Base-by-base conservation (phyloP, 2,329 filamentous ascomycete genomes). In the Scolecobasidium constrictum region DNA sequence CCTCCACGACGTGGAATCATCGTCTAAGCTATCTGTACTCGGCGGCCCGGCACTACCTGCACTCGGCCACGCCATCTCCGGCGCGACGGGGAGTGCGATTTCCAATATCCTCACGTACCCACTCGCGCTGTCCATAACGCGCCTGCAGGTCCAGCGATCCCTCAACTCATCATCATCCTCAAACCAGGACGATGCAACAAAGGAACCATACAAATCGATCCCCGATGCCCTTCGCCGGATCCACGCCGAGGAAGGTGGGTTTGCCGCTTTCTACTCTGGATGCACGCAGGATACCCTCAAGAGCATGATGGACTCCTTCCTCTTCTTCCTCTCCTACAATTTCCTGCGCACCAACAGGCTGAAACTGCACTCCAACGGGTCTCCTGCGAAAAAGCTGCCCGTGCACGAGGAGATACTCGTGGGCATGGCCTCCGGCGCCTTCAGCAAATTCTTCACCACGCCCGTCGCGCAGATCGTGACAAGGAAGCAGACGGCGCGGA, bases 251-350 rank as follows among this genome's bases (percentile, higher is more conserved):
- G 83, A 87, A 59, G 85, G 84, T n/a, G 78, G 83, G 3, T 50
- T 80, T 15, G 56, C 59, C 40, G 83, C 81, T 1, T 79, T 94
- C 50, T 94, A 71, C 49, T 66, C 60, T 18, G 68, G 68, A 4
- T 53, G 65, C 6, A 47, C 50, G 13, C 59, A 61, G 6, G 67
- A 71, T 51, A 62, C 65, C 1, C 50, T 59, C 19, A 71, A 71
- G 49, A 61, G 62, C 35, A 59, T 71, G 11, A 59, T 77, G 21
- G 86, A 92, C 64, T 84, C 81, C 44, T 90, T 92, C 56, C 69
- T 93, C 40, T 93, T 93, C 68, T 93, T 93, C 64, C 71, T 90
- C 15, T 81, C 84, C 46, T 93, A 94, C 63, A 83, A 66, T 3
- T 73, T 72, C 43, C 52, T 78, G 16, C 57, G 67, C 15, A 57